These are phyloP conservation scores for Mrakia gelida DNA, from an alignment of 768 basidiomycete genomes.

Conservation along the genomic window DNA sequence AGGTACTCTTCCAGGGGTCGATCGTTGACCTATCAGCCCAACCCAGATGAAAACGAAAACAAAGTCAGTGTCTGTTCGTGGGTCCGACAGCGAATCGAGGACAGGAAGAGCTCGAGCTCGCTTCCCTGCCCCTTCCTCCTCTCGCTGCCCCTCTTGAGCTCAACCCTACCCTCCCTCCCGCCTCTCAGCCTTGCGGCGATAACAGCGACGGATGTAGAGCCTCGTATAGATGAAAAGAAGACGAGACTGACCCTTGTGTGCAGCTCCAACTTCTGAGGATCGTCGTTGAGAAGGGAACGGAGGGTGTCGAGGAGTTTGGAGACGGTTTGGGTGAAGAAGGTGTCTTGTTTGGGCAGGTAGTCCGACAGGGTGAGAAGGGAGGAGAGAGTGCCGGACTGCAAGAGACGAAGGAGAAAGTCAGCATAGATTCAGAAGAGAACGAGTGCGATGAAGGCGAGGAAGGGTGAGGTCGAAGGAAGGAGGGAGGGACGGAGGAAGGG, in stretches of 20 bases:
- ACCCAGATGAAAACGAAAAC: too few relatives aligned
- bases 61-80: background rate
- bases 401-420: background rate
- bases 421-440: too few relatives aligned
- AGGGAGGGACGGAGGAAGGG: too few relatives aligned
- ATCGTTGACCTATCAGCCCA: constrained; percentile 66
- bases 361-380: constrained; percentile 83
- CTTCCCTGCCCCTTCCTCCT: background rate
- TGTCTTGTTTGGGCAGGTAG: constrained; percentile 84
- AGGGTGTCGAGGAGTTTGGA: constrained; percentile 93
- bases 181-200: background rate
- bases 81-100: background rate
- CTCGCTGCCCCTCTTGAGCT: background rate
- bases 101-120: background rate
- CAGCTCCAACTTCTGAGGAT: constrained; percentile 46
- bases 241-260: constrained; percentile 37
- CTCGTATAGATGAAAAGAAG: background rate
- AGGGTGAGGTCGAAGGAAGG: too few relatives aligned
- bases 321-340: constrained; percentile 76
- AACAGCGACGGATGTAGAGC: background rate
- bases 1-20: constrained; percentile 71
- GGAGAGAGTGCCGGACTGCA: constrained; percentile 88
- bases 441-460: background rate
- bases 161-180: background rate
- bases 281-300: constrained; percentile 82